Evolutionary conservation across 2,329 filamentous ascomycete species (phyloP).

Genomic region (Pseudogymnoascus sp.): DNA sequence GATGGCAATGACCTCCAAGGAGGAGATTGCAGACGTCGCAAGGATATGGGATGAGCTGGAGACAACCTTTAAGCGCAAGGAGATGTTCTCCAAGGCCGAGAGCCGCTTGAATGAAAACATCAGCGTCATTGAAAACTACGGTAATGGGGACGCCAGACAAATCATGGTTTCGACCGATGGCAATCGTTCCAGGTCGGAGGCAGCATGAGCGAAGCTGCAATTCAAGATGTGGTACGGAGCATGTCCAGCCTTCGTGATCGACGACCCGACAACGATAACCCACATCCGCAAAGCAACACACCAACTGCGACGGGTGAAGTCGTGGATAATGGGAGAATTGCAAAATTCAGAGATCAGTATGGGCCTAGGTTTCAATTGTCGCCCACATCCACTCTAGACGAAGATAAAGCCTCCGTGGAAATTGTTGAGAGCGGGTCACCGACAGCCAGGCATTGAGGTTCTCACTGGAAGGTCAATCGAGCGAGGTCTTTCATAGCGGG

Average conservation of each 20-base stretch:
- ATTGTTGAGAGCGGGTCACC: not conserved
- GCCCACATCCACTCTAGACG: not conserved
- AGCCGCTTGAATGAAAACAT: constrained; percentile 24
- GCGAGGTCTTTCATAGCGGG: not conserved
- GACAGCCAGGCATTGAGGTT: not conserved
- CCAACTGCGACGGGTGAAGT: constrained; percentile 9
- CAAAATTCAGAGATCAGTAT: constrained; percentile 23
- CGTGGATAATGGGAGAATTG: constrained; percentile 11
- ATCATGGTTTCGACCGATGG: constrained; percentile 31
- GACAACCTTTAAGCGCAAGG: constrained; percentile 25
- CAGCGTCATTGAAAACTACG: constrained; percentile 30
- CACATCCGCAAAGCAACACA: constrained; percentile 12
- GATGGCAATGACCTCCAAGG: constrained; percentile 20
- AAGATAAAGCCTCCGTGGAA: not conserved
- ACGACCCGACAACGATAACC: constrained; percentile 12
- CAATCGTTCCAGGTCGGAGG: constrained; percentile 29
- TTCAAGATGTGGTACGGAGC: constrained; percentile 27
- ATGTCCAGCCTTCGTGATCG: constrained; percentile 21
- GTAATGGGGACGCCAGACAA: constrained; percentile 29
- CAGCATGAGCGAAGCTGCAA: constrained; percentile 23
- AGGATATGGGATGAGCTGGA: constrained; percentile 31
- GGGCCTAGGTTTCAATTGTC: constrained; percentile 14
- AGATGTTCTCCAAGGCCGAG: constrained; percentile 29
- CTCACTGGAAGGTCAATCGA: not conserved
- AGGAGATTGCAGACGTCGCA: constrained; percentile 27